Conservation (phyloP, 1,284 basidiomycete species). For the Meira nashicola region DNA sequence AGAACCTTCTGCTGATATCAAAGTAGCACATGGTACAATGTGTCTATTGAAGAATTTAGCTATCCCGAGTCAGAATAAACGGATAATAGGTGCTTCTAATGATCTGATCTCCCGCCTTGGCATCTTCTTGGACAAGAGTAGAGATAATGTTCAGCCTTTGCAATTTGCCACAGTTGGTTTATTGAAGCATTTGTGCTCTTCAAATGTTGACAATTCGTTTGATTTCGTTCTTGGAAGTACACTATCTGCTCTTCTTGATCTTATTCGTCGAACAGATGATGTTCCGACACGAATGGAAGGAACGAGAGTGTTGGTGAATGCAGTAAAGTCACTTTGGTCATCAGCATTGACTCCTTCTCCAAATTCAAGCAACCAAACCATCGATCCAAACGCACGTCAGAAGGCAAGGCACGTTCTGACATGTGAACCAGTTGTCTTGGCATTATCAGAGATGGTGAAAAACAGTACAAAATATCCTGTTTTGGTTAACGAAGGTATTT, state of each 20-base stretch:
- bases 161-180: constrained; percentile 83
- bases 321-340: constrained; percentile 56
- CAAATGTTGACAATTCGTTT: constrained; percentile 58
- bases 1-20: constrained; percentile 25
- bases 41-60: constrained; percentile 43
- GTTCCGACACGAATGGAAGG: constrained; percentile 80
- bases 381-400: background rate
- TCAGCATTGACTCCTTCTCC: constrained; percentile 2
- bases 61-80: constrained; percentile 39
- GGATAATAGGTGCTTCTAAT: constrained; percentile 21
- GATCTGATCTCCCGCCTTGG: constrained; percentile 10
- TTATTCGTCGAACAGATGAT: constrained; percentile 74
- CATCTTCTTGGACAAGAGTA: constrained; percentile 23
- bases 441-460: constrained; percentile 68
- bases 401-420: constrained; percentile 9
- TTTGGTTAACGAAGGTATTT: constrained; percentile 80
- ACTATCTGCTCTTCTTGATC: constrained; percentile 66
- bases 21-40: constrained; percentile 36
- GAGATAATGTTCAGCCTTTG: constrained; percentile 58
- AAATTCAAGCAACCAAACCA: background rate
- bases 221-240: constrained; percentile 59
- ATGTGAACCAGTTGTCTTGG: constrained; percentile 37
- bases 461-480: constrained; percentile 74
- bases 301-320: constrained; percentile 78
- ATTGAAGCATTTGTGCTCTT: constrained; percentile 78